Base-by-base conservation (phyloP, 2,329 filamentous ascomycete species). In the Nemania sp. region DNA sequence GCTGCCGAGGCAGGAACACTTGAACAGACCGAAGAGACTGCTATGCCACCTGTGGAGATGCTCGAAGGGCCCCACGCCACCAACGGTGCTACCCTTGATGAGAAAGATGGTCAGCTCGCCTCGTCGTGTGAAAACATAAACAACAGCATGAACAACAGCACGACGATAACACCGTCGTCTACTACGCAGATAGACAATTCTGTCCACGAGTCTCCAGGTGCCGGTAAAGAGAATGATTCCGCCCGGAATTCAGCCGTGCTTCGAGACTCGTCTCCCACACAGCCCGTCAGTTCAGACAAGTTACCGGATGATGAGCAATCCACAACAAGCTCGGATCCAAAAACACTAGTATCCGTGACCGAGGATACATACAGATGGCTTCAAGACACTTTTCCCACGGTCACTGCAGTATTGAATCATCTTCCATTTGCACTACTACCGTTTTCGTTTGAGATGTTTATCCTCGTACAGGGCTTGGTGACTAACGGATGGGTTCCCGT, bases 401-500 rank as follows among this genome's bases (percentile, higher is more conserved):
- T 82, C 1, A 82, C 83, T 17, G 81, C 83, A 0, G 86, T 90
- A 0, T 67, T 86, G 5, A 71, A 79, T 0, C 86, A 89, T 65
- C 74, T 91, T 1, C 88, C 88, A 0, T 81, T 87, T 48, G 79
- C 84, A 0, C 77, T 90, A 0, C 76, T 91, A 0, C 87, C 88
- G 0, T 90, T 90, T 62, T 83, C 86, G 0, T 84, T 91, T 51
- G 77, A 80, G 56, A 90, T 90, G 87, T 90, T 90, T 57, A 78
- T 90, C 8, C 78, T 91, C 0, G 87, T 90, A 0, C 86, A 91
- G 64, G 86, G 80, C 0, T 71, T 91, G 1, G 86, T 88, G 0
- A 89, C 84, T 0, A 90, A 88, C 59, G 87, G 88, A 9, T 90
- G 88, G 88, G 83, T 90, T 0, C 79, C 80, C 0, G 84, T 90